Conservation (phyloP, 768 basidiomycete species). For the Boletus sensibilis region DNA sequence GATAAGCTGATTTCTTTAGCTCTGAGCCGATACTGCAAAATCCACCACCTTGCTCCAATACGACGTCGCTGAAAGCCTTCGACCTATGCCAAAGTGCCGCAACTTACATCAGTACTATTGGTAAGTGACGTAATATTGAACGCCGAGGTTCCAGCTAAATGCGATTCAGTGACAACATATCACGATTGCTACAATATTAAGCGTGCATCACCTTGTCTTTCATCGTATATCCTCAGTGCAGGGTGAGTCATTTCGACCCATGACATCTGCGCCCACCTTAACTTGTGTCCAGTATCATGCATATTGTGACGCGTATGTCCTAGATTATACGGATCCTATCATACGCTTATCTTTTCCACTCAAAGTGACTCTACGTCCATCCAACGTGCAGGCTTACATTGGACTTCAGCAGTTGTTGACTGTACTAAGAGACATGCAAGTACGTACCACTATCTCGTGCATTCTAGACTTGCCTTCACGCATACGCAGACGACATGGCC, state of each 20-base stretch:
- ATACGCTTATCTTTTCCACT: conserved; percentile 12
- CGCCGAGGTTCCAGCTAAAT: conserved; percentile 4
- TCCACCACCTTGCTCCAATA: conserved; percentile 38
- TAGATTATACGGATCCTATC: background rate
- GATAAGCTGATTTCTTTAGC: conserved; percentile 27
- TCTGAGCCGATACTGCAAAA: conserved; percentile 45
- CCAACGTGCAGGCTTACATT: conserved; percentile 65
- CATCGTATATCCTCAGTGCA: conserved; percentile 67
- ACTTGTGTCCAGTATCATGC: conserved; percentile 61
- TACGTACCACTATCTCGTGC: conserved; percentile 28
- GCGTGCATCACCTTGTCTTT: conserved; percentile 61
- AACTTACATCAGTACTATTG: conserved; percentile 62
- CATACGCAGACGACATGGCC: conserved; percentile 61
- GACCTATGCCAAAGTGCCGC: conserved; percentile 76
- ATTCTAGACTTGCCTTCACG: conserved; percentile 12
- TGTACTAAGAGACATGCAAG: conserved; percentile 68
- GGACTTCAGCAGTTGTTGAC: conserved; percentile 63
- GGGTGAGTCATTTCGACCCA: conserved; percentile 49
- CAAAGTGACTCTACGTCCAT: conserved; percentile 68
- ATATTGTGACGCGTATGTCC: conserved; percentile 65
- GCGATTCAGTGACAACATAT: conserved; percentile 47
- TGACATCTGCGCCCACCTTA: background rate
- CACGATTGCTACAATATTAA: conserved; percentile 61
- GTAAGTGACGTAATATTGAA: conserved; percentile 36
- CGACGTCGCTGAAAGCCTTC: conserved; percentile 61